These are phyloP conservation scores for Clarkia xantiana DNA, from an alignment of 345 rosid genomes.

Conservation along the genomic window DNA sequence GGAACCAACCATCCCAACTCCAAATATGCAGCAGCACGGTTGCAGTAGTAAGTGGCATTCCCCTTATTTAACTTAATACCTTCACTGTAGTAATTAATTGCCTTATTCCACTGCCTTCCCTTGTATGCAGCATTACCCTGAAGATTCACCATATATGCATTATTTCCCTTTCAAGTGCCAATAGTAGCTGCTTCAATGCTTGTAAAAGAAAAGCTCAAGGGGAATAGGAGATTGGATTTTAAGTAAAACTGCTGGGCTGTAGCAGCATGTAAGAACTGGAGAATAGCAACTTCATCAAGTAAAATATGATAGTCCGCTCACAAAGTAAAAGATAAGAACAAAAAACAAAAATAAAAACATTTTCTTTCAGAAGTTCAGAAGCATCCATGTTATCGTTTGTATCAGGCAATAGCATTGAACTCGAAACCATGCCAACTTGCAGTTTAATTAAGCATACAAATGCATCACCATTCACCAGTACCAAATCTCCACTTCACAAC, in stretches of 20 bases:
- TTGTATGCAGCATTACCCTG: conserved; percentile 94
- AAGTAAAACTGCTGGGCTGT: neutral
- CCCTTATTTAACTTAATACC: conserved; percentile 67
- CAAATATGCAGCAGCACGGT: conserved; percentile 82
- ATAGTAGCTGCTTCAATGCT: neutral
- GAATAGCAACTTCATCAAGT: neutral
- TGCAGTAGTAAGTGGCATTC: conserved; percentile 63
- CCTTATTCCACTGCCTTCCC: conserved; percentile 74
- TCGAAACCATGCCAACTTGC: conserved; percentile 45
- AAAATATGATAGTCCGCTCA: neutral
- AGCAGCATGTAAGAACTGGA: neutral
- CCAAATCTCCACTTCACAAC: too few relatives aligned
- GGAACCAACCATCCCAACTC: conserved; percentile 54
- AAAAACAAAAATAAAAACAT: conserved; percentile 54
- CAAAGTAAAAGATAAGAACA: neutral
- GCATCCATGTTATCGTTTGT: conserved; percentile 40
- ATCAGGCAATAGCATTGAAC: conserved; percentile 35
- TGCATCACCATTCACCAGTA: too few relatives aligned
- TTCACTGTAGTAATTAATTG: conserved; percentile 62
- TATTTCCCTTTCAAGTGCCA: neutral
- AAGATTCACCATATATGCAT: conserved; percentile 6
- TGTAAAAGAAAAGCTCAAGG: too few relatives aligned
- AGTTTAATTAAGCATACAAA: too few relatives aligned
- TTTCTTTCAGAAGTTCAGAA: conserved; percentile 78
- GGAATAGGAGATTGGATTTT: neutral